Evolutionary conservation across 257 asterid genomes (phyloP), one percentile per base, ranked within the genome.

Genomic region (Fraxinus cuspidata): DNA sequence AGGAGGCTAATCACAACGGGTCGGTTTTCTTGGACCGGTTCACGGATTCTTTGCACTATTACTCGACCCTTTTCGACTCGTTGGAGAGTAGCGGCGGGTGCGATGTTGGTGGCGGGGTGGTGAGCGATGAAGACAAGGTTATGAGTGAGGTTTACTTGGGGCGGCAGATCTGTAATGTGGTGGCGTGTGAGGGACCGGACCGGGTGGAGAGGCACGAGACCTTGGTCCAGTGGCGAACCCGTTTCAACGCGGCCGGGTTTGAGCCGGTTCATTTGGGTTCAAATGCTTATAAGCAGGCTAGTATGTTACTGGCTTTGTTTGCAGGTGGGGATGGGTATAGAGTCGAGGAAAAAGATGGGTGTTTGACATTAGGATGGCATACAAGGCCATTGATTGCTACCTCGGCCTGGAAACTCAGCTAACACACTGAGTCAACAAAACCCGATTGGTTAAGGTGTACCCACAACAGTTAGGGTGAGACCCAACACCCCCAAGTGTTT

Each of bases 351-450:
- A 92, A 87, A 29, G 80, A 86, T 77, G 98, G 98, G 2, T 91
- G 97, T 76, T 83, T 94, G 93, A 89, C 87, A 94, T 58, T 94
- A 87, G 98, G 97, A 38, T 94, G 98, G 98, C 97, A 94, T 21
- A 89, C 97, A 0, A 83, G 97, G 90, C 94, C 98, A 23, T 53
- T 94, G 75, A 89, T 94, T 63, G 93, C 97, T 13, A 89, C 98
- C 66, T 94, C 98, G n/a, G 96, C 97, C 3, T 94, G 98, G 98
- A 88, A 85, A 81, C 90, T 88, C 77, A 70, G 85, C 34, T 85
- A 74, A 79, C 80, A 53, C 78, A 66, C 79, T 27, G 79, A 68
- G 73, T 34, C 25, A 8, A 73, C 4, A 2, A 42, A 42, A 9
- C 51, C 71, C 56, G 51, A 56, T 58, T 42, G 27, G 18, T 80